phyloP scores from a whole-genome alignment of 106 monocot genomes.

The Ottelia alismoides region DNA sequence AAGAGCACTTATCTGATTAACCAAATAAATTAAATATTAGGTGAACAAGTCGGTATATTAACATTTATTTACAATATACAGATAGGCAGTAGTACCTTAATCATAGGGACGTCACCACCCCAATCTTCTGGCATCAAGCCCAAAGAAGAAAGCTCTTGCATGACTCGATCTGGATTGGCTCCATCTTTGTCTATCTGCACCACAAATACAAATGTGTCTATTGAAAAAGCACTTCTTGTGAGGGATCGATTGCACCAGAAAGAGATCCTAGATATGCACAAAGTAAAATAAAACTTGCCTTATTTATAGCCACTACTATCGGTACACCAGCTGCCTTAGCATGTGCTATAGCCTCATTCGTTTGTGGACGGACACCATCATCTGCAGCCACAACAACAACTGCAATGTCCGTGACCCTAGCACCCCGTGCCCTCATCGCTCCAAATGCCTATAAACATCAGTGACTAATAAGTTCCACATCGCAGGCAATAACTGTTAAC shows the following conservation, averaged over 20 bases:
- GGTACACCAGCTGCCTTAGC: constrained; percentile 96
- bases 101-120: constrained; percentile 95
- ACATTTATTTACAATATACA: not conserved
- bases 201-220: not conserved
- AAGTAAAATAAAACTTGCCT: constrained; percentile 30
- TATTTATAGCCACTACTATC: constrained; percentile 91
- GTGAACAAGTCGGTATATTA: not conserved
- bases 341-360: constrained; percentile 96
- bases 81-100: constrained; percentile 37
- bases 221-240: too few relatives aligned
- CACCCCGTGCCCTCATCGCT: constrained; percentile 95
- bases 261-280: too few relatives aligned
- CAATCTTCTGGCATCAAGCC: constrained; percentile 92
- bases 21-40: not conserved
- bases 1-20: constrained; percentile 83
- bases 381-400: constrained; percentile 98
- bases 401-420: constrained; percentile 83
- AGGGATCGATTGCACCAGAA: too few relatives aligned
- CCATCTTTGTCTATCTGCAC: constrained; percentile 91
- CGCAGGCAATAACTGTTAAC: not conserved
- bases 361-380: constrained; percentile 98
- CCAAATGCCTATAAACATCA: constrained; percentile 60
- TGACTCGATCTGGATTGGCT: constrained; percentile 78
- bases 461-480: not conserved
- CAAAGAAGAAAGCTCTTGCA: constrained; percentile 93